These are phyloP conservation scores for Rickenella mellea DNA, from an alignment of 768 basidiomycete species.

Conservation along the genomic window DNA sequence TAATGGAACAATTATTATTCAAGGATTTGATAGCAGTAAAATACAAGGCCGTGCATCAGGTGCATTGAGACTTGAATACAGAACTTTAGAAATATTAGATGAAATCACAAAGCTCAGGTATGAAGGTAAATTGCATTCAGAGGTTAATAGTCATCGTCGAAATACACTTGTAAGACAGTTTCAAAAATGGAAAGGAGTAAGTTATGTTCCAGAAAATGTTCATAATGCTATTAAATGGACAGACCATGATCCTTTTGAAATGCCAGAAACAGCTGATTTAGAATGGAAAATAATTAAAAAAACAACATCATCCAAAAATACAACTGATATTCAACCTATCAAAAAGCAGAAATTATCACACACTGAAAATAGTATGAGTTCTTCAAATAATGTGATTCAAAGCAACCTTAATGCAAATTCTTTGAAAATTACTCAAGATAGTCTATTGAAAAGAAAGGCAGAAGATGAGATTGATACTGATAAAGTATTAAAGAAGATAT, in stretches of 20 bases:
- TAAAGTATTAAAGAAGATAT: too few relatives aligned
- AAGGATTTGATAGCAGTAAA: constrained; percentile 14
- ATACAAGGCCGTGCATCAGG: constrained; percentile 19
- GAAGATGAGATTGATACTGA: too few relatives aligned
- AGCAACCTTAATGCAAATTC: too few relatives aligned
- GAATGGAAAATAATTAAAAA: too few relatives aligned
- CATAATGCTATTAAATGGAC: constrained; percentile 9
- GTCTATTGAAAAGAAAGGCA: too few relatives aligned
- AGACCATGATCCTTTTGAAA: constrained; percentile 9
- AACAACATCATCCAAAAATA: too few relatives aligned
- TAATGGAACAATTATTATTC: constrained; percentile 19
- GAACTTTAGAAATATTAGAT: constrained; percentile 26
- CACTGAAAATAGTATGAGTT: too few relatives aligned
- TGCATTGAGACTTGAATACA: constrained; percentile 22
- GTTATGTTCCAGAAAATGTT: constrained; percentile 12
- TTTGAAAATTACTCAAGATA: too few relatives aligned
- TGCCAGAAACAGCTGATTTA: background rate
- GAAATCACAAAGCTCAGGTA: constrained; percentile 20
- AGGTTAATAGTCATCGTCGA: constrained; percentile 10
- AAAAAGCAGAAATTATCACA: too few relatives aligned
- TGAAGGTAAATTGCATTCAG: constrained; percentile 8
- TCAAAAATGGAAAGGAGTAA: constrained; percentile 10
- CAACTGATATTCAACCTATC: too few relatives aligned
- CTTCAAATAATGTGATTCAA: too few relatives aligned
- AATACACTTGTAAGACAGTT: constrained; percentile 15